Base-by-base conservation (phyloP, 2,329 filamentous ascomycete genomes). In the Colletotrichum sp. region DNA sequence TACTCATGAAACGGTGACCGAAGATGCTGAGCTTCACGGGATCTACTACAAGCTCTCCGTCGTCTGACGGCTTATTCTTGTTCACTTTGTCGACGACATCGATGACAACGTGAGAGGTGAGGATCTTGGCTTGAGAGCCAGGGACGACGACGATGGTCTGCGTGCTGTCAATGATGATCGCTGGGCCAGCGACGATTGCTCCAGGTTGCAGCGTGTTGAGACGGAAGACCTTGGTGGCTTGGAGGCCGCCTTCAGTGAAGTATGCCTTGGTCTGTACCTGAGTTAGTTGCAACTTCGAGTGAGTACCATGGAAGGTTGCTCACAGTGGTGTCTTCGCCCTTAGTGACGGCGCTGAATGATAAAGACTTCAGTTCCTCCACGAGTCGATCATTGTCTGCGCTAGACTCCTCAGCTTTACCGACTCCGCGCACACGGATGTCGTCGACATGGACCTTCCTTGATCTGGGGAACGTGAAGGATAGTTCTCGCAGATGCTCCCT, bases 1-100 rank as follows among this genome's bases (percentile, higher is more conserved):
- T 95, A 5, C 93, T 92, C 94, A 96, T 96, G 85, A 96, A 96
- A 4, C 94, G 89, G 82, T 96, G 94, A 0, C 92, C 93, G 80
- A 96, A 96, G 73, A 96, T 93, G 78, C 91, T 93, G 2, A 96
- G 88, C 83, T 94, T 90, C 78, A 96, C 94, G 12, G 93, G 94
- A 79, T 94, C 92, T 3, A 94, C 57, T 9, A 60, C 28, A 28
- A 60, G 27, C 16, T 60, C 57, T 19, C 90, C 65, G 71, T 61
- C 12, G 66, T 77, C 19, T 13, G 57, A n/a, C 7, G 57, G 70
- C 32, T 75, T 66, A n/a, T 32, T 75, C 68, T 75, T 68, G 6
- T 60, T 70, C 1, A 65, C 71, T 19, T 67, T 67, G 13, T 66
- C 61, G 12, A 44, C 48, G 4, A 77, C 88, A 67, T 82, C 78